Base-by-base conservation (phyloP, 768 basidiomycete species). In the Cyclocybe cylindracea region DNA sequence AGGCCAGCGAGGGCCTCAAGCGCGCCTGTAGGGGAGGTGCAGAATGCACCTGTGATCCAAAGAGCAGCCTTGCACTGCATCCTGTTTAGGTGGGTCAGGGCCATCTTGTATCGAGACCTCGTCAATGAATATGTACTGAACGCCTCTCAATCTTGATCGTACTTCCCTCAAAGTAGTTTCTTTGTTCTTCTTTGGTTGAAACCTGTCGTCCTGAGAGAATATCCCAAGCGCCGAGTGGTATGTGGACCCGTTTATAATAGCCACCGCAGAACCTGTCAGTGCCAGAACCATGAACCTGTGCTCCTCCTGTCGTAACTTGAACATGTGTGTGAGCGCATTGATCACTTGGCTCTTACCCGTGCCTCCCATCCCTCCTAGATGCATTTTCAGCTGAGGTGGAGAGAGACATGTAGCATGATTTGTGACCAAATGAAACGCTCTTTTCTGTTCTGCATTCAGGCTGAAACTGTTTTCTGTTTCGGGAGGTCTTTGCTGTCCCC, bases 121-220 rank as follows among this genome's bases (percentile, higher is more conserved):
- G n/a, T n/a, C n/a, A n/a, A n/a, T n/a, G n/a, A n/a, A n/a, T n/a
- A n/a, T n/a, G n/a, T n/a, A n/a, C n/a, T n/a, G n/a, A n/a, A n/a
- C n/a, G n/a, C n/a, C n/a, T n/a, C n/a, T n/a, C n/a, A n/a, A n/a
- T n/a, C n/a, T n/a, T n/a, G n/a, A n/a, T n/a, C n/a, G n/a, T n/a
- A n/a, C n/a, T n/a, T n/a, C n/a, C n/a, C n/a, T n/a, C n/a, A 77
- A 73, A 1, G 76, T 51, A 55, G 73, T 72, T 0, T 73, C 63
- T 59, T 24, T 10, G 67, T 42, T n/a, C 58, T 11, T 29, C 29
- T 36, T 63, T 49, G 24, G 53, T 46, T 5, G 58, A 35, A 13
- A 54, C 32, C 10, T 38, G 35, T 8, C 37, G 16, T 54, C 46
- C 9, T 37, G 40, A 13, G 50, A 47, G 16, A 43, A 38, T 3